phyloP scores from a whole-genome alignment of 495 filamentous ascomycete species.

The Xylaria venustula region DNA sequence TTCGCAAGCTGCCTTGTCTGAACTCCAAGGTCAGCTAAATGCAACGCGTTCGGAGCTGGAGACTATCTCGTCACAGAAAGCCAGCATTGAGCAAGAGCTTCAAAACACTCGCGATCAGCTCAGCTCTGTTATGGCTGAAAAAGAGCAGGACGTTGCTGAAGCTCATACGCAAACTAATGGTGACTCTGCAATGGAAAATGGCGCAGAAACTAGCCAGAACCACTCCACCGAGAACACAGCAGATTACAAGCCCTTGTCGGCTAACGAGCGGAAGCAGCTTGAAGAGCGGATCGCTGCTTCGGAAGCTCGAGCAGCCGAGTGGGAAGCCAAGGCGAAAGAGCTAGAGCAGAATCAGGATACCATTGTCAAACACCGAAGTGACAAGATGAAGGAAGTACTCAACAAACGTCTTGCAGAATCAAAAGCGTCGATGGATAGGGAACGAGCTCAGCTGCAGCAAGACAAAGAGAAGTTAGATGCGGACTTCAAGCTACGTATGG shows the following conservation, averaged over 20 bases:
- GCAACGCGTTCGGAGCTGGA: conserved; percentile 39
- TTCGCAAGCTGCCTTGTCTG: conserved; percentile 12
- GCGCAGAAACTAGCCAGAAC: conserved; percentile 26
- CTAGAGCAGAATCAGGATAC: conserved; percentile 52
- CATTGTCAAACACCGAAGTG: conserved; percentile 63
- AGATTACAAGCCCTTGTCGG: conserved; percentile 32
- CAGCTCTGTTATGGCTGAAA: conserved; percentile 39
- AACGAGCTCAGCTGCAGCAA: conserved; percentile 45
- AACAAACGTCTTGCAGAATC: conserved; percentile 68
- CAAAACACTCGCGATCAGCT: conserved; percentile 44
- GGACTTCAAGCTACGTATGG: conserved; percentile 64
- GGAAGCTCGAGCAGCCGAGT: conserved; percentile 52
- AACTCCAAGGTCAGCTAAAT: conserved; percentile 31
- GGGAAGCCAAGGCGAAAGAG: conserved; percentile 52
- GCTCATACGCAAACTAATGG: conserved; percentile 39
- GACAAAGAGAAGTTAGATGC: conserved; percentile 57
- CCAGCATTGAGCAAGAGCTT: conserved; percentile 42
- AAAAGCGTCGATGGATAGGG: conserved; percentile 46
- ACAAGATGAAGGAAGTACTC: conserved; percentile 69
- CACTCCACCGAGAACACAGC: conserved; percentile 9
- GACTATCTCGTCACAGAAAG: conserved; percentile 39
- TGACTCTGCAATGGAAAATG: conserved; percentile 36
- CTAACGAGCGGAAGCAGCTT: conserved; percentile 52
- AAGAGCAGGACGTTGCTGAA: conserved; percentile 47
- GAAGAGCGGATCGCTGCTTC: conserved; percentile 47